Evolutionary conservation across 305 asterid species (phyloP).

Genomic region (Solanum aculeatissimum): DNA sequence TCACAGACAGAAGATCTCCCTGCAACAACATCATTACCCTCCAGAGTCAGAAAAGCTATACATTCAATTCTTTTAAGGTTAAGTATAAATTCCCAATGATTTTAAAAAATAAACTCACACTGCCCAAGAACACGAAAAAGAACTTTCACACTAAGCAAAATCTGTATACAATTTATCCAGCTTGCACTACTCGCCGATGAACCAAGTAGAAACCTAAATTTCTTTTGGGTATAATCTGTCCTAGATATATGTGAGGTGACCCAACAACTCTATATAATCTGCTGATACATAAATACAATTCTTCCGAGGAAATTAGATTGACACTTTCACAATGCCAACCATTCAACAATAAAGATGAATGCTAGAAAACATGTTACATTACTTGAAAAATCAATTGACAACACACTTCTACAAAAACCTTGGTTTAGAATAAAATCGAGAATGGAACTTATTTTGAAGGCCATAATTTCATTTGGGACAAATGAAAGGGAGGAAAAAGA

Average conservation of each 20-base stretch:
- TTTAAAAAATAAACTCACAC: neutral
- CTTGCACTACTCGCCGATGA: neutral
- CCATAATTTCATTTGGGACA: neutral
- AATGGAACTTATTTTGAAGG: neutral
- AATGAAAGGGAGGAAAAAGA: neutral
- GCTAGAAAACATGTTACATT: neutral
- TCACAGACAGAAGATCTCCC: conserved; percentile 57
- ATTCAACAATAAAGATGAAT: neutral
- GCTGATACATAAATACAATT: neutral
- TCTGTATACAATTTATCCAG: neutral
- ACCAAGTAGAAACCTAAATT: neutral
- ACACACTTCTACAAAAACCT: neutral
- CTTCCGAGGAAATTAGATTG: neutral
- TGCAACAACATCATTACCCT: conserved; percentile 11
- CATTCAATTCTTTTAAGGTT: neutral
- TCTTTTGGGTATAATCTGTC: neutral
- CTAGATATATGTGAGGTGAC: neutral
- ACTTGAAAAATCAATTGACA: neutral
- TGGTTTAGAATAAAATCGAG: neutral
- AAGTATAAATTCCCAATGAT: neutral
- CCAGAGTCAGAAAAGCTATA: neutral
- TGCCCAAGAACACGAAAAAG: neutral
- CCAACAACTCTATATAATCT: neutral
- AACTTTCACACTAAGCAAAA: neutral
- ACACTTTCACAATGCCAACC: neutral